Evolutionary conservation across 2,329 filamentous ascomycete genomes (phyloP).

Genomic region (Beauveria australis): DNA sequence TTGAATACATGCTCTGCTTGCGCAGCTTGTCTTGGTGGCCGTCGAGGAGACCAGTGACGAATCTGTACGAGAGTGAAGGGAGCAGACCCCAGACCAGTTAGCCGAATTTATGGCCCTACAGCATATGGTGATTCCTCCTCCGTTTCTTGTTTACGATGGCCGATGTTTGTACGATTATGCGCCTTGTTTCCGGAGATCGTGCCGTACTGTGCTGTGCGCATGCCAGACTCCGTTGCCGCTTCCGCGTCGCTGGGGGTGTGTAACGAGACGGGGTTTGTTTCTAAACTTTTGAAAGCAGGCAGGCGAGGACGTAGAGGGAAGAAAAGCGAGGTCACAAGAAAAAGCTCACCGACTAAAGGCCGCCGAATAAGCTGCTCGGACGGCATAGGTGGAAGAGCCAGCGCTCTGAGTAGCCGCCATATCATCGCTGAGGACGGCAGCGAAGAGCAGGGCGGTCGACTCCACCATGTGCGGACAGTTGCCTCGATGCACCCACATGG

Average conservation of each 20-base stretch:
- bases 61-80: constrained; percentile 36
- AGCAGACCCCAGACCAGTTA: not conserved
- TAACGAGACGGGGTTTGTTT: not conserved
- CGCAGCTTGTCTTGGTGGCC: constrained; percentile 58
- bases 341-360: constrained; percentile 61
- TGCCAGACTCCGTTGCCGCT: not conserved
- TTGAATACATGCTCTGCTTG: constrained; percentile 65
- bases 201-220: not conserved
- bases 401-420: constrained; percentile 22
- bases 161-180: not conserved
- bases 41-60: constrained; percentile 74
- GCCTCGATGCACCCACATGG: constrained; percentile 64
- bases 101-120: constrained; percentile 1
- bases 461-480: constrained; percentile 73
- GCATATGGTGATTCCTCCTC: not conserved
- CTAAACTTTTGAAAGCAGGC: not conserved
- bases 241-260: not conserved
- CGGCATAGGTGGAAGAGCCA: constrained; percentile 47
- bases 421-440: constrained; percentile 59
- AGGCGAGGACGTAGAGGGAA: constrained; percentile 3
- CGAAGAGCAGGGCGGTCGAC: constrained; percentile 64
- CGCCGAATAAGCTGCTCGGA: constrained; percentile 62
- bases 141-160: not conserved
- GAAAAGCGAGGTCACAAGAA: not conserved
- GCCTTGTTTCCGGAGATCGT: not conserved